phyloP scores from a whole-genome alignment of 2,329 filamentous ascomycete species.

The Colletotrichum lindemuthianum region DNA sequence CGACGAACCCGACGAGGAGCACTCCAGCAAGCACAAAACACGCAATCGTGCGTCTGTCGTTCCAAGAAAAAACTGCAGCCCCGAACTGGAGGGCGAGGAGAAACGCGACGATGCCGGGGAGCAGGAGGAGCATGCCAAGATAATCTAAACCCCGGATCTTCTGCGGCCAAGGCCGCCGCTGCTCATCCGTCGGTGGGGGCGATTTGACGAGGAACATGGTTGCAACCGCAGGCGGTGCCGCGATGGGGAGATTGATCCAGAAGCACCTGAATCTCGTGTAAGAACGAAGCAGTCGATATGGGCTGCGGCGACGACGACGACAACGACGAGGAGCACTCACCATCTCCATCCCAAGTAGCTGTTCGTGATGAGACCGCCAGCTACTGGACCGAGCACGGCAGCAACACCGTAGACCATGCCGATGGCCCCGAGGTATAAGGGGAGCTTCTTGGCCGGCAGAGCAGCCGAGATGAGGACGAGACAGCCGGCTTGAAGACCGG shows the following conservation, averaged over 20 bases:
- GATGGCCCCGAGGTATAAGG: conserved; percentile 16
- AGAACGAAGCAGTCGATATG: too few species aligned
- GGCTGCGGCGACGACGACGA: too few species aligned
- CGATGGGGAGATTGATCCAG: conserved; percentile 45
- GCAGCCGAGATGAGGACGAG: conserved; percentile 27
- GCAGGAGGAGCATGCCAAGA: conserved; percentile 37
- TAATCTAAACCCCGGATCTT: conserved; percentile 37
- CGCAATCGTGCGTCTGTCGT: conserved; percentile 43
- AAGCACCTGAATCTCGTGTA: conserved; percentile 33
- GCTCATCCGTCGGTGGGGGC: conserved; percentile 25
- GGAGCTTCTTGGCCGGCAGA: conserved; percentile 21
- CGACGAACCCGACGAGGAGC: conserved; percentile 42
- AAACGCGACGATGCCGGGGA: conserved; percentile 47
- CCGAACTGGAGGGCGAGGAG: conserved; percentile 57
- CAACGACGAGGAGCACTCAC: neutral
- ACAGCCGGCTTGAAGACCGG: conserved; percentile 38
- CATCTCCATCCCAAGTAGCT: conserved; percentile 28
- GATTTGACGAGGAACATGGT: conserved; percentile 40
- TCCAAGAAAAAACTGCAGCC: conserved; percentile 46
- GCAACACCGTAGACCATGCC: conserved; percentile 31
- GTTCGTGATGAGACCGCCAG: conserved; percentile 36
- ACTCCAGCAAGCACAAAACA: conserved; percentile 41
- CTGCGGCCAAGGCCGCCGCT: conserved; percentile 31
- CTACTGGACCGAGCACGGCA: conserved; percentile 20
- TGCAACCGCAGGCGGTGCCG: conserved; percentile 38